Evolutionary conservation across 2,329 filamentous ascomycete species (phyloP), one percentile per base, ranked within the genome.

Genomic region (Aureobasidium sp.): DNA sequence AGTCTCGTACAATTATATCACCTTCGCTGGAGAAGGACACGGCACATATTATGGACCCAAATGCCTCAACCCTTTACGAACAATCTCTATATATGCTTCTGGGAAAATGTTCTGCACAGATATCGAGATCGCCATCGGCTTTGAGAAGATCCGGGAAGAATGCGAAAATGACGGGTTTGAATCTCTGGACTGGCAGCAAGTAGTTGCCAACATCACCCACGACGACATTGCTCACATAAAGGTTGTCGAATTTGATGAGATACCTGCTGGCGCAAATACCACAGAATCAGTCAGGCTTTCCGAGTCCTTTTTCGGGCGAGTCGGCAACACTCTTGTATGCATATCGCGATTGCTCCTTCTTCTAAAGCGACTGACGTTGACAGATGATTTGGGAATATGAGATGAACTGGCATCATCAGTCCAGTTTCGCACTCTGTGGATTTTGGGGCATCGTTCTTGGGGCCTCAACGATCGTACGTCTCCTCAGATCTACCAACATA

Each of bases 371-470:
- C 47, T 60, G 37, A 60, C 15, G 1, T 29, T 11, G 21, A 30
- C 32, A 60, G 57, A 52, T 47, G 36, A 41, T 49, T 34, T 61
- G 59, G 59, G 48, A 61, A 16, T 54, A 53, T 32, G 59, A 61
- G 32, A 39, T 61, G 48, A 42, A 54, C 2, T 53, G 48, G 48
- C 59, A 62, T 27, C 49, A 57, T 29, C 44, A 44, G 13, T 62
- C 49, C 11, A 42, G 50, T 2, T 50, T 55, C 36, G 50, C 59
- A 1, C 27, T 62, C 2, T 62, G 50, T 50, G 59, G 25, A 25
- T 62, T 62, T 52, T 62, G 59, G 59, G 50, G 41, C 3, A 11
- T 54, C 5, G 9, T 57, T 15, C 7, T 62, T 11, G 30, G 45
- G 5, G 29, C 37, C 5, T 16, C 57, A 21, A 21, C 47, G 4